Evolutionary conservation across 2,329 filamentous ascomycete genomes (phyloP), one percentile per base, ranked within the genome.

Genomic region (Lecanicillium sp.): DNA sequence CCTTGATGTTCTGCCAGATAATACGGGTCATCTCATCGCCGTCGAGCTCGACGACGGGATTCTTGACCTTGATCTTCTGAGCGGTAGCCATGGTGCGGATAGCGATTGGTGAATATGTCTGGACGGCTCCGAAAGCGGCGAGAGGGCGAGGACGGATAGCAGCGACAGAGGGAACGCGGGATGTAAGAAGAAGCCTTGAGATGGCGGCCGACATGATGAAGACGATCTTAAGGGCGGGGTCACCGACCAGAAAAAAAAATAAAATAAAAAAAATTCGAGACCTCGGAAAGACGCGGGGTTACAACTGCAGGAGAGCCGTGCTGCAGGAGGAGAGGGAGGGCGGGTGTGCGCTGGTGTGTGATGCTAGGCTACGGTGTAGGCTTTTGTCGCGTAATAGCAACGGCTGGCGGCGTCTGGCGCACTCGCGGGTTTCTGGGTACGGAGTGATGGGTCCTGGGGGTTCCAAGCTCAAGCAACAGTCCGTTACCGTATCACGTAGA

Each of bases 1-100:
- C 87, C 81, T 96, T 96, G 81, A 98, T 98, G 70, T 87, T 84
- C 76, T 96, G 78, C 93, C 93, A 98, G 77, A 98, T 98, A 68
- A 98, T 90, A 62, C 93, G 81, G 61, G 93, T 98, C 93, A 97
- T 97, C 84, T 90, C 82, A 61, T 86, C 82, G 63, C 91, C 91
- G 68, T 97, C 91, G 62, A 97, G 81, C 77, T 97, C 93, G 69
- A 98, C 93, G 67, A 98, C 84, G 57, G 93, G 93, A 73, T 95
- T 97, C 83, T 95, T 90, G 77, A 98, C 93, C 81, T 95, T 93
- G 80, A 97, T 97, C 85, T 97, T 98, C 64, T 79, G 75, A 60
- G 58, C 46, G 57, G 77, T 68, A 49, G 77, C 73, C 79, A 84
- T 81, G 60, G 69, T 75, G 66, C 69, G 67, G 56, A 87, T 81